These are phyloP conservation scores for Candida ulmi DNA, from an alignment of 805 yeast species.

Conservation along the genomic window DNA sequence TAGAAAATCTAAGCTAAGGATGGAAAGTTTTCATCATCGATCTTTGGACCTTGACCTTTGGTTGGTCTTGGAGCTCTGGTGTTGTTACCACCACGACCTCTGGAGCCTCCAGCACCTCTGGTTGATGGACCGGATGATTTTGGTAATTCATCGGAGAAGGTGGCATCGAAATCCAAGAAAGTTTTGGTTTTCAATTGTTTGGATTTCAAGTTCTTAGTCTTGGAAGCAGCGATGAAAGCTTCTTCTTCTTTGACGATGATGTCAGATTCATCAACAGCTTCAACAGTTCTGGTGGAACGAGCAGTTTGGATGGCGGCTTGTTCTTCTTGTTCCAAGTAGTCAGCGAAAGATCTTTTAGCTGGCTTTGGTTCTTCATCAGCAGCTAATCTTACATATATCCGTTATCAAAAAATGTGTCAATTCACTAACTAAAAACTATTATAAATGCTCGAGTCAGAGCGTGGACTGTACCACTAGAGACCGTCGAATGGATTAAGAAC, in stretches of 20 bases:
- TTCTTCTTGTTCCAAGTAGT: constrained; percentile 67
- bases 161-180: constrained; percentile 67
- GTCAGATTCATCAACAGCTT: constrained; percentile 42
- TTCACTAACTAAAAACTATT: no score
- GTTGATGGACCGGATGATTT: constrained; percentile 25
- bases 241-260: constrained; percentile 61
- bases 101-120: constrained; percentile 29
- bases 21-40: constrained; percentile 68
- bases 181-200: constrained; percentile 82
- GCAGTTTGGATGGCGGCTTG: constrained; percentile 48
- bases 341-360: constrained; percentile 69
- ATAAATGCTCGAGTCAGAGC: no score
- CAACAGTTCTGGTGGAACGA: constrained; percentile 32
- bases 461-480: no score
- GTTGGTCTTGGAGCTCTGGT: constrained; percentile 17
- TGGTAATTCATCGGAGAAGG: constrained; percentile 55
- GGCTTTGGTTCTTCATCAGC: constrained; percentile 40
- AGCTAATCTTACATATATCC: no score
- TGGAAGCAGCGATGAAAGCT: constrained; percentile 52
- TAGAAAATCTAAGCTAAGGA: constrained; percentile 42
- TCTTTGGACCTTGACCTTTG: constrained; percentile 33
- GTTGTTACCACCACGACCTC: constrained; percentile 24
- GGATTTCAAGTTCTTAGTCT: constrained; percentile 59
- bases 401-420: no score
- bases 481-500: no score